phyloP scores from a whole-genome alignment of 2,329 filamentous ascomycete species.

The Fusarium sp. region DNA sequence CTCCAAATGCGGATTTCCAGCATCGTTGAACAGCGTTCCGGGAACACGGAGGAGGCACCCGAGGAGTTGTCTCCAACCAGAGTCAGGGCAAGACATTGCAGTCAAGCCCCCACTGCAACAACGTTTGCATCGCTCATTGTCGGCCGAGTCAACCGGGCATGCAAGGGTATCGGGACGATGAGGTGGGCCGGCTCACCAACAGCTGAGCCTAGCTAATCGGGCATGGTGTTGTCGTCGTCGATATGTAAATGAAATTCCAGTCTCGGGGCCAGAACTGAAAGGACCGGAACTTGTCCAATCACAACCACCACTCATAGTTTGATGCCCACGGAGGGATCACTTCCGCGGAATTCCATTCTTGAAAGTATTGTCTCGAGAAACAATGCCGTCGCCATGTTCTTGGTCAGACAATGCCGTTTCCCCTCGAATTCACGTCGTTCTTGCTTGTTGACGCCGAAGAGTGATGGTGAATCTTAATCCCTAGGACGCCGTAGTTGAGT shows the following conservation, averaged over 20 bases:
- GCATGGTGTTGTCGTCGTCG: slow-evolving; percentile 1
- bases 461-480: not conserved
- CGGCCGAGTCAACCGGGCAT: slow-evolving; percentile 16
- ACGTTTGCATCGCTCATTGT: slow-evolving; percentile 10
- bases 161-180: not conserved
- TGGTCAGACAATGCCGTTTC: not conserved
- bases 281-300: not conserved
- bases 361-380: not conserved
- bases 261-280: slow-evolving; percentile 28
- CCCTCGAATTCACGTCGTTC: not conserved
- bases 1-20: not conserved
- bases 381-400: not conserved
- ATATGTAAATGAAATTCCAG: slow-evolving; percentile 25
- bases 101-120: slow-evolving; percentile 1
- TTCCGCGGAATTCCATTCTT: not conserved
- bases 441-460: too few relatives aligned
- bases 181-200: not conserved
- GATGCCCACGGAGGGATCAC: not conserved
- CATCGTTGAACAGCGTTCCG: not conserved
- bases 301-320: not conserved
- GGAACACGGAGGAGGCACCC: not conserved
- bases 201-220: slow-evolving; percentile 3
- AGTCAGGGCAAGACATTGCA: not conserved
- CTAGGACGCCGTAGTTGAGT: not conserved
- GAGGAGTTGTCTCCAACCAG: slow-evolving; percentile 4